phyloP scores from a whole-genome alignment of 805 yeast species.

The Yarrowia yakushimensis region DNA sequence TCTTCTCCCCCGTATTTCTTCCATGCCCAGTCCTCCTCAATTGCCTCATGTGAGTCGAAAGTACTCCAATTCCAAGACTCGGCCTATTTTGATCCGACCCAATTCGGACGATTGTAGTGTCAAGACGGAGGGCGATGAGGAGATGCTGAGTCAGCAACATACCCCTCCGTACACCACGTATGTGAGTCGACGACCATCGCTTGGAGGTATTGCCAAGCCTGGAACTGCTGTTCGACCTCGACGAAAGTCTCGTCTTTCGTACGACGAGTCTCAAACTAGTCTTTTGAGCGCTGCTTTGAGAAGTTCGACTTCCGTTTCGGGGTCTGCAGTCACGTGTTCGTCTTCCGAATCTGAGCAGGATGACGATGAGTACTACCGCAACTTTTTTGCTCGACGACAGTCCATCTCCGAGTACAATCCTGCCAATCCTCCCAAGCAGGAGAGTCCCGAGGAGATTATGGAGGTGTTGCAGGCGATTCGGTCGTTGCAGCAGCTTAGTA shows the following conservation, averaged over 20 bases:
- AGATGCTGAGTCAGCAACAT: neutral
- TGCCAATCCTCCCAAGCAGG: conserved; percentile 25
- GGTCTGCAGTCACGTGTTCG: neutral
- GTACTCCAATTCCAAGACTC: conserved; percentile 8
- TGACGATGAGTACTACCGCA: conserved; percentile 18
- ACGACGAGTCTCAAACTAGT: conserved; percentile 16
- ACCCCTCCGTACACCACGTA: conserved; percentile 4
- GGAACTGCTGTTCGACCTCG: neutral
- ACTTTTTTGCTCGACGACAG: conserved; percentile 21
- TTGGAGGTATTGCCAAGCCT: conserved; percentile 1
- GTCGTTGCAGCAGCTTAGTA: conserved; percentile 42
- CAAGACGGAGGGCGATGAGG: neutral
- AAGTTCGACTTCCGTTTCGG: conserved; percentile 2
- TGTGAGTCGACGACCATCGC: conserved; percentile 3
- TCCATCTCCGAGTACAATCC: conserved; percentile 24
- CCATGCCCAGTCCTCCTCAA: conserved; percentile 11
- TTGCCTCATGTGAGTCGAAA: conserved; percentile 2
- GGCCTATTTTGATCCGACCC: conserved; percentile 12
- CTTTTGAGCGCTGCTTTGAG: conserved; percentile 3
- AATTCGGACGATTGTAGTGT: neutral
- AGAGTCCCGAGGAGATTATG: conserved; percentile 39
- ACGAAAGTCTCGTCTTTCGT: conserved; percentile 19
- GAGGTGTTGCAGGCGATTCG: conserved; percentile 44
- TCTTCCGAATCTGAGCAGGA: conserved; percentile 18
- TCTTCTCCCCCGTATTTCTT: neutral